A percentile compares a stretch with the other conserved stretches of the same genome.
phyloP scores from a whole-genome alignment of 208 protist species.

The Porcisia hertigi region DNA sequence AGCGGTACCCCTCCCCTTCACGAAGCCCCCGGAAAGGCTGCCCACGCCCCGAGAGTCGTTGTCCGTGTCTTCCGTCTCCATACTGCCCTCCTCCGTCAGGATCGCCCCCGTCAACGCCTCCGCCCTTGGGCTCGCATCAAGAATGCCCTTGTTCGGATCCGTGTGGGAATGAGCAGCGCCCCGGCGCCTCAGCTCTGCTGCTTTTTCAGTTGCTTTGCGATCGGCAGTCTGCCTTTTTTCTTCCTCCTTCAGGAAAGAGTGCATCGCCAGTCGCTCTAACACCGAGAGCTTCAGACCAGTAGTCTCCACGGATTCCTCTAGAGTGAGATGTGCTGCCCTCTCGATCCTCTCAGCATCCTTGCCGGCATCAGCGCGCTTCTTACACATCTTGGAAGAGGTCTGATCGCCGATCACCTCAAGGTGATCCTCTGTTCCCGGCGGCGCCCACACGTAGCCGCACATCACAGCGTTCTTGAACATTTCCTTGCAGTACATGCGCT shows the following conservation, averaged over 20 bases:
- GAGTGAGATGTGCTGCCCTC: not conserved
- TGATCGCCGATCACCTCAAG: slow-evolving; percentile 38
- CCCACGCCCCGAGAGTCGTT: not conserved
- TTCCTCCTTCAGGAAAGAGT: slow-evolving; percentile 6
- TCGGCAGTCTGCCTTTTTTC: not conserved
- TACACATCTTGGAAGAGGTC: slow-evolving; percentile 26
- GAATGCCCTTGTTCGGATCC: not conserved
- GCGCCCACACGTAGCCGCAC: slow-evolving; percentile 42
- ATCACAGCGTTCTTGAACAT: slow-evolving; percentile 28
- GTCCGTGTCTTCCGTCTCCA: not conserved
- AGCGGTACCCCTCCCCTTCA: not conserved
- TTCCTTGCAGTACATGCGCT: slow-evolving; percentile 67
- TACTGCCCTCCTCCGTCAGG: not conserved
- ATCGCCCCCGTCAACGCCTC: not conserved
- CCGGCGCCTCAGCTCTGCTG: not conserved
- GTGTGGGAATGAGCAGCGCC: not conserved
- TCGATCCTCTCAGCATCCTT: slow-evolving; percentile 9
- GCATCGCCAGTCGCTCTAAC: slow-evolving; percentile 15
- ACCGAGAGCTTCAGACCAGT: slow-evolving; percentile 19
- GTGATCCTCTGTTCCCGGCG: slow-evolving; percentile 36
- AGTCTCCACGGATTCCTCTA: slow-evolving; percentile 12
- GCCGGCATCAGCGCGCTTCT: slow-evolving; percentile 12
- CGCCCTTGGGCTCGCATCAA: not conserved
- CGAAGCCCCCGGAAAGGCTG: not conserved
- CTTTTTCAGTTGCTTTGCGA: not conserved